Base-by-base conservation (phyloP, 768 basidiomycete species). In the Calocera viscosa region DNA sequence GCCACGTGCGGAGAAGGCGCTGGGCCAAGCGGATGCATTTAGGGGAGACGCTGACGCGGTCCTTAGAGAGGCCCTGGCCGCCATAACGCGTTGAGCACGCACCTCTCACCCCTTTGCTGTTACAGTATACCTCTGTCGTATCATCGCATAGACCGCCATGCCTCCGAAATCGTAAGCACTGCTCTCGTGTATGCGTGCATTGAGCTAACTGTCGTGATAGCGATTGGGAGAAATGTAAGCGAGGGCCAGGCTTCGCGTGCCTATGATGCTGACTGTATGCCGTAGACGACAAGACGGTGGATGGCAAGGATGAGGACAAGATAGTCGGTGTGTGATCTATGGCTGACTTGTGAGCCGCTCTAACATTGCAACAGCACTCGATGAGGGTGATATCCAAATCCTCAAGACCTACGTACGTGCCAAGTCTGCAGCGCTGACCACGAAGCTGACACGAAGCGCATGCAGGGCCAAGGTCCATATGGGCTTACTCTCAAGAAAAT, bases 311-410 rank as follows among this genome's bases (percentile, higher is more conserved):
- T 32, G 91, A 94, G 72, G 92, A 93, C 79, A 96, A 96, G 81
- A 95, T 97, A 73, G 85, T 89, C 71, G 85, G 90, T 86, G 70
- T 69, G n/a, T 63, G 1, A 26, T 41, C 53, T 28, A 7, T n/a
- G 32, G 35, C 26, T 28, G 26, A 40, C 28, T 49, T 64, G 26
- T 64, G 26, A 41, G 26, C 63, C 38, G 26, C 35, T 12, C 71
- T 73, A 30, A 75, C 60, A 2, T 32, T 32, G 39, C 1, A 64
- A 1, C 68, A 96, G 95, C 89, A 64, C 86, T 99, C 69, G 96
- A 98, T 74, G 95, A 97, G 72, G 93, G 91, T 71, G 96, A 98
- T 75, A 99, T 99, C 64, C 95, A 98, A 76, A 96, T 99, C 71
- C 85, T 99, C 70, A 96, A 97, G 81, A 99, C 95, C 68, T 98